phyloP scores from a whole-genome alignment of 1,139 yeast species.

The Zygotorulaspora mrakii region DNA sequence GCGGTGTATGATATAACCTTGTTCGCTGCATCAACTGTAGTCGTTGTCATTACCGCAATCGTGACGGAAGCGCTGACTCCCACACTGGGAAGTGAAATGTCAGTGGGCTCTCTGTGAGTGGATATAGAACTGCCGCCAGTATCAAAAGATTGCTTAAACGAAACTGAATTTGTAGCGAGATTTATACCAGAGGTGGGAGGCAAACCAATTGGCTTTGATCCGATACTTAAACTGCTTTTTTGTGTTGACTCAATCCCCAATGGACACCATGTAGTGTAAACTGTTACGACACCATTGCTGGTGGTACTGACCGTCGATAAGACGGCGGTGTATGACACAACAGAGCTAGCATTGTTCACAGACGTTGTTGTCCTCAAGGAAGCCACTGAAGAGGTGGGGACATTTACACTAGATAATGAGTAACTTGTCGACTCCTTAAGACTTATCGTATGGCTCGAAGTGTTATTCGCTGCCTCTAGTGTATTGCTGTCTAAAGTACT shows the following conservation, averaged over 20 bases:
- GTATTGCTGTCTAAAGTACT: too few species aligned
- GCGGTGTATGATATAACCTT: conserved; percentile 3
- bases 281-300: conserved; percentile 43
- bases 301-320: conserved; percentile 42
- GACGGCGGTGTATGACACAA: conserved; percentile 24
- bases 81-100: not conserved
- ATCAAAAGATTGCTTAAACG: too few species aligned
- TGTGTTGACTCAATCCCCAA: conserved; percentile 1
- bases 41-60: conserved; percentile 11
- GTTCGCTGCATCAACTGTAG: not conserved
- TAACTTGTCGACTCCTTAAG: too few species aligned
- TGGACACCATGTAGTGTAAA: conserved; percentile 51
- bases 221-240: not conserved
- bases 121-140: too few species aligned
- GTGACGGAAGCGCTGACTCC: not conserved
- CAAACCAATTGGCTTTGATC: too few species aligned
- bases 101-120: too few species aligned
- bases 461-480: too few species aligned
- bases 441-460: too few species aligned
- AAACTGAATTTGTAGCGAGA: too few species aligned
- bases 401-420: not conserved
- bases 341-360: not conserved
- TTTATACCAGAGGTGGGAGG: too few species aligned
- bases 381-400: conserved; percentile 9
- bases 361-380: conserved; percentile 1